Evolutionary conservation across 768 basidiomycete species (phyloP), one percentile per base, ranked within the genome.

Genomic region (Mycena latifolia): DNA sequence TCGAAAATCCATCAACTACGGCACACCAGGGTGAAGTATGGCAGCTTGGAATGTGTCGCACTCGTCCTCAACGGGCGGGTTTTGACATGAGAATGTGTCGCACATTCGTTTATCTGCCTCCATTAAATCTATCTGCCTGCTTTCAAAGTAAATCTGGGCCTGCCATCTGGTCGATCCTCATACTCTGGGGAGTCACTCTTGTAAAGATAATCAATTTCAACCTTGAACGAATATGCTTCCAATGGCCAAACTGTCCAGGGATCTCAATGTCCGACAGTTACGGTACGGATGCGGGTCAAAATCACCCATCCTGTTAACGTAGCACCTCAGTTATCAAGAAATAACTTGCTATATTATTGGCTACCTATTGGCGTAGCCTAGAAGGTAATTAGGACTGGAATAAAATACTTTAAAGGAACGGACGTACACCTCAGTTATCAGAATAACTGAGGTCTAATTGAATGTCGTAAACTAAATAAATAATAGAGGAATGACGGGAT

Each of bases 331-430:
- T 54, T 37, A 54, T 41, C 7, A 54, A 37, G 37, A 37, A 37
- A 37, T 37, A 55, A 55, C 39, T 55, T 29, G 33, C 31, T 46
- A 33, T 46, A 41, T 57, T 57, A 57, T 57, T 57, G 29, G 12
- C 55, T 57, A 57, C 55, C 55, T 33, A 43, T 47, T 57, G 47
- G 55, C 55, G 29, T 57, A 57, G 55, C 15, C 55, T 57, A 57
- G 12, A 47, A 33, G 45, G 25, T 29, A 46, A 46, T 57, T 46
- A 57, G 43, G 22, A 57, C 29, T 57, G 41, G 55, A 45, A 56
- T 43, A 5, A 43, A 55, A 55, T 41, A 27, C 25, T 55, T 29
- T 55, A 14, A 55, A 55, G 37, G 54, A 56, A 56, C 18, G 41
- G 55, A 57, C 43, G 55, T 47, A 57, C 55, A 24, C 43, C 28